phyloP scores from a whole-genome alignment of 163 green algal genomes.

The Chloromonas sp. region DNA sequence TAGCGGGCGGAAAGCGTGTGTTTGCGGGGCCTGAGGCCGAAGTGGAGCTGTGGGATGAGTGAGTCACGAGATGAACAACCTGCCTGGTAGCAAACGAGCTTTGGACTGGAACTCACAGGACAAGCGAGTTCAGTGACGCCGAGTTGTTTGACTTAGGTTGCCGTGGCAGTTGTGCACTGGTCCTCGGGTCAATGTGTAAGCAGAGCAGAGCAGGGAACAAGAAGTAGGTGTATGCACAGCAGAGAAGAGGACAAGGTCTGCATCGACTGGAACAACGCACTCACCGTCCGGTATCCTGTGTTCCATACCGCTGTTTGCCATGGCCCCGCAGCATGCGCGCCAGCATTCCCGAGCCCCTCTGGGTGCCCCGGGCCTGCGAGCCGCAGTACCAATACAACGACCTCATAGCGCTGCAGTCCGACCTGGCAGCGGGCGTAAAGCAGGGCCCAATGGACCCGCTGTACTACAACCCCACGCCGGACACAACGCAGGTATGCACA shows the following conservation, averaged over 20 bases:
- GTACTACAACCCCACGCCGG: background rate
- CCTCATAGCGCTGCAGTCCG: background rate
- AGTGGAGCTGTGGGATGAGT: constrained; percentile 6
- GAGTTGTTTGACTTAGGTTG: too few species aligned
- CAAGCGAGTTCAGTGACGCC: too few species aligned
- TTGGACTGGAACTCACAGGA: background rate
- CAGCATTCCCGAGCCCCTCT: background rate
- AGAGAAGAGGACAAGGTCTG: too few species aligned
- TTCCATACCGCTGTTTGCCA: background rate
- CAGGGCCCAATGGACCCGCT: background rate
- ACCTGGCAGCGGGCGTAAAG: background rate
- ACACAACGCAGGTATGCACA: background rate
- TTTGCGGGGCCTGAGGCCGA: constrained; percentile 4
- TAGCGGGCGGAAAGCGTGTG: background rate
- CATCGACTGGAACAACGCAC: too few species aligned
- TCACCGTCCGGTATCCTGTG: too few species aligned
- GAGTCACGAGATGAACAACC: background rate
- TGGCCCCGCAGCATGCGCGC: background rate
- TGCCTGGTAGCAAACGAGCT: background rate
- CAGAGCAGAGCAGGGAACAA: too few species aligned
- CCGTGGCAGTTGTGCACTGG: too few species aligned
- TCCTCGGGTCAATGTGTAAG: too few species aligned
- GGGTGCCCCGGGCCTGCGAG: background rate
- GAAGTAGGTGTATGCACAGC: too few species aligned
- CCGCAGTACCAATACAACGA: constrained; percentile 1